Conservation (phyloP, 1,139 yeast genomes). For the Protomyces pachydermus region DNA sequence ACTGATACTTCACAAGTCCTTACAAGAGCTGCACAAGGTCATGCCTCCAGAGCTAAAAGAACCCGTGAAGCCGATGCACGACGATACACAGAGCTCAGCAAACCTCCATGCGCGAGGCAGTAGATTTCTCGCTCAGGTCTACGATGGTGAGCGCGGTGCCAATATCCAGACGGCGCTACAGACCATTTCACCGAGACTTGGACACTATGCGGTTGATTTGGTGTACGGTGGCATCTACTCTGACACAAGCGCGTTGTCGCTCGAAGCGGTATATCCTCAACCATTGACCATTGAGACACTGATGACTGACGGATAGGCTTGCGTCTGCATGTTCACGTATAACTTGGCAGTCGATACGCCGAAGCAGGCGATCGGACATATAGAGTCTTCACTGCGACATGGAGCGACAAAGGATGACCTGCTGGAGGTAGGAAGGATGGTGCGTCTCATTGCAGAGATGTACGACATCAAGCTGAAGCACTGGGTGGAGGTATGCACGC, state of each 20-base stretch:
- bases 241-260: conserved; percentile 16
- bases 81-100: not conserved
- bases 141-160: not conserved
- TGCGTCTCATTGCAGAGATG: conserved; percentile 14
- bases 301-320: conserved; percentile 4
- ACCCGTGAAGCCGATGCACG: not conserved
- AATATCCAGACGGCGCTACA: conserved; percentile 7
- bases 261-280: not conserved
- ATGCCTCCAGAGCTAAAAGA: conserved; percentile 16
- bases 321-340: conserved; percentile 15
- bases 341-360: conserved; percentile 23
- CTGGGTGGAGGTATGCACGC: not conserved
- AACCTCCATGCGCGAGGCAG: not conserved
- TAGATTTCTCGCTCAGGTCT: conserved; percentile 1
- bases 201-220: conserved; percentile 6
- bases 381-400: conserved; percentile 12
- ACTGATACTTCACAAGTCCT: not conserved
- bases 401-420: conserved; percentile 8
- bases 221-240: conserved; percentile 21
- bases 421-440: conserved; percentile 14
- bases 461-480: conserved; percentile 13
- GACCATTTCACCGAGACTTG: conserved; percentile 12
- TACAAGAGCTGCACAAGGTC: conserved; percentile 16
- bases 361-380: conserved; percentile 23
- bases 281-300: not conserved